Evolutionary conservation across 768 basidiomycete genomes (phyloP).

Genomic region (Epithele typhae): DNA sequence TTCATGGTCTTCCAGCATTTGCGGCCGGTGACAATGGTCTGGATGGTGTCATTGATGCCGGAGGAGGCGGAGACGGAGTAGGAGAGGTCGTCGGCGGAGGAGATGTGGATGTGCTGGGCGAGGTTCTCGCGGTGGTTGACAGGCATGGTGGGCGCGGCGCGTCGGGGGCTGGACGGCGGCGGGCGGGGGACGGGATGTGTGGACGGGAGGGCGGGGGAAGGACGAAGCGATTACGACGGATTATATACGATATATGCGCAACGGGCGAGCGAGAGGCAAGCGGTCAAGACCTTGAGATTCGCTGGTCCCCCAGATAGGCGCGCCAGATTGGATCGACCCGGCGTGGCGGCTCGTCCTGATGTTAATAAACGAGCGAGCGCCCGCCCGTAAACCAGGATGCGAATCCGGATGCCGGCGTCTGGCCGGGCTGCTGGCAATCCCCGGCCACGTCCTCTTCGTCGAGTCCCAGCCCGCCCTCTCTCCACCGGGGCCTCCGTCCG

Average conservation of each 20-base stretch:
- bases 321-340: too few species aligned
- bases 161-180: constrained; percentile 8
- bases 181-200: constrained; percentile 2
- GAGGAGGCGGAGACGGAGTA: constrained; percentile 21
- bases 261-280: constrained; percentile 6
- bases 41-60: constrained; percentile 25
- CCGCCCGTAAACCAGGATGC: too few species aligned
- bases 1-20: constrained; percentile 68
- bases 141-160: constrained; percentile 11
- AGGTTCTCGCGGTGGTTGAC: constrained; percentile 16
- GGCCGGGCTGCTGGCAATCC: too few species aligned
- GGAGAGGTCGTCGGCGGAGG: constrained; percentile 27
- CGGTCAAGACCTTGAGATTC: constrained; percentile 1
- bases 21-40: constrained; percentile 28
- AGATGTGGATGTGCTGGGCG: constrained; percentile 25
- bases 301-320: neutral
- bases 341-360: too few species aligned
- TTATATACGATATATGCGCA: constrained; percentile 13
- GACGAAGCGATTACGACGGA: constrained; percentile 10
- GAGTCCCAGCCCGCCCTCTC: too few species aligned
- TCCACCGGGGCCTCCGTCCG: too few species aligned
- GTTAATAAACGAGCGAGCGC: too few species aligned
- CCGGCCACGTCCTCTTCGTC: too few species aligned
- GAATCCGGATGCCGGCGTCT: too few species aligned
- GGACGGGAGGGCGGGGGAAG: constrained; percentile 12